phyloP scores from a whole-genome alignment of 2,329 filamentous ascomycete genomes.

The Claviceps pazoutovae region DNA sequence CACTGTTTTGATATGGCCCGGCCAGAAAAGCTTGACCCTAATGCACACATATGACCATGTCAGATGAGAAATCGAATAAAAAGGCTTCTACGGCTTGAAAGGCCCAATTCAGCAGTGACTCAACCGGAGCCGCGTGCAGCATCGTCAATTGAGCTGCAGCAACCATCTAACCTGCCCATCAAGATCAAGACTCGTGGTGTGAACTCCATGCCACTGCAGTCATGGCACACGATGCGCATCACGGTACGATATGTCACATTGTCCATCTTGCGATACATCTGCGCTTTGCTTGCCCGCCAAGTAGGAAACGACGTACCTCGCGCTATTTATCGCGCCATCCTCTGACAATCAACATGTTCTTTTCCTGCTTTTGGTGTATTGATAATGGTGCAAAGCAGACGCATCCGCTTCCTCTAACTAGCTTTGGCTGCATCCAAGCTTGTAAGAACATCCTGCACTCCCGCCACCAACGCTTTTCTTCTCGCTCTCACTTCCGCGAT shows the following conservation, averaged over 20 bases:
- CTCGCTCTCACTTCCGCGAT: constrained; percentile 48
- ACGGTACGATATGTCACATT: not conserved
- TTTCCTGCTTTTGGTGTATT: not conserved
- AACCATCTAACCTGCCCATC: not conserved
- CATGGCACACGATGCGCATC: not conserved
- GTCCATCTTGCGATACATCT: not conserved
- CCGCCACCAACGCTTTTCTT: constrained; percentile 59
- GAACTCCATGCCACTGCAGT: not conserved
- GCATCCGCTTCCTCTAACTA: not conserved
- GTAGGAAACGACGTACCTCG: not conserved
- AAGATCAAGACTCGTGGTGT: not conserved
- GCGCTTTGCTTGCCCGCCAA: not conserved
- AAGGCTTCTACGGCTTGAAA: not conserved
- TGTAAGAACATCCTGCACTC: constrained; percentile 54
- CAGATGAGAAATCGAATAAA: too few species aligned
- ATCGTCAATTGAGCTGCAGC: not conserved
- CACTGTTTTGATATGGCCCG: too few species aligned
- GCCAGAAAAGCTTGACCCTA: too few species aligned
- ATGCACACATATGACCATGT: too few species aligned
- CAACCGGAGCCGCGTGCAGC: not conserved
- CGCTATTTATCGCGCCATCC: not conserved
- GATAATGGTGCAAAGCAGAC: not conserved
- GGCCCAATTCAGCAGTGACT: not conserved
- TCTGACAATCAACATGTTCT: too few species aligned
- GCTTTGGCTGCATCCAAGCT: constrained; percentile 40